Conservation (phyloP, 768 basidiomycete species). For the Serendipita indica region DNA sequence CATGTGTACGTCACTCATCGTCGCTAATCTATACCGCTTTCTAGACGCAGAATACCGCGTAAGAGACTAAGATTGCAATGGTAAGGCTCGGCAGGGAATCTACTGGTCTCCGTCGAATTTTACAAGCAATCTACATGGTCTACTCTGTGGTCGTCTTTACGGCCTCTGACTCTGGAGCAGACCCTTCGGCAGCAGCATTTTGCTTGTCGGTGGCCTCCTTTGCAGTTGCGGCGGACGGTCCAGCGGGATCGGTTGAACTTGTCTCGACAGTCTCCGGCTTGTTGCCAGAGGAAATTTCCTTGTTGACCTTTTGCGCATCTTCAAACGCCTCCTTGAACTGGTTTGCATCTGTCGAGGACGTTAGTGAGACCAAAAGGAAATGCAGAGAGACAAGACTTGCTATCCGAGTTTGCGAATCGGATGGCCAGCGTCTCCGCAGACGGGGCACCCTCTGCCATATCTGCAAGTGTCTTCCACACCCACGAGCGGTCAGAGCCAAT, state of each 20-base stretch:
- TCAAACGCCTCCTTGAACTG: slow-evolving; percentile 87
- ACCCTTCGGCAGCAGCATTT: slow-evolving; percentile 7
- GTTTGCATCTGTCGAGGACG: slow-evolving; percentile 43
- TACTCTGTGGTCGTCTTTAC: too few species aligned
- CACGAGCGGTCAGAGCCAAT: slow-evolving; percentile 98
- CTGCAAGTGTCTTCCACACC: slow-evolving; percentile 96
- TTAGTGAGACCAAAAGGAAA: not conserved
- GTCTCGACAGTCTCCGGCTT: slow-evolving; percentile 9
- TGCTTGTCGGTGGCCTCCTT: slow-evolving; percentile 20
- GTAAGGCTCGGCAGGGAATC: too few species aligned
- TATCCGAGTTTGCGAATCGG: slow-evolving; percentile 92
- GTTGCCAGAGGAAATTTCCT: slow-evolving; percentile 22
- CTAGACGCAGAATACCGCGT: too few species aligned
- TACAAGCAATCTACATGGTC: too few species aligned
- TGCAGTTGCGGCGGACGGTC: slow-evolving; percentile 18
- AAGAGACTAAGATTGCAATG: too few species aligned
- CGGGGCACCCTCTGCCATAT: slow-evolving; percentile 82
- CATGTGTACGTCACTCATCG: too few species aligned
- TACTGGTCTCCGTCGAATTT: too few species aligned
- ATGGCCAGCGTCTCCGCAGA: slow-evolving; percentile 94
- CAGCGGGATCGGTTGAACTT: slow-evolving; percentile 13
- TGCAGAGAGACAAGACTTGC: slow-evolving; percentile 34
- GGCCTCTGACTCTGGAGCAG: not conserved
- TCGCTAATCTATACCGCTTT: too few species aligned
- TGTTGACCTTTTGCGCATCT: slow-evolving; percentile 59